Conservation (phyloP, 73 alveolate genomes). For the Uronychia setigera region DNA sequence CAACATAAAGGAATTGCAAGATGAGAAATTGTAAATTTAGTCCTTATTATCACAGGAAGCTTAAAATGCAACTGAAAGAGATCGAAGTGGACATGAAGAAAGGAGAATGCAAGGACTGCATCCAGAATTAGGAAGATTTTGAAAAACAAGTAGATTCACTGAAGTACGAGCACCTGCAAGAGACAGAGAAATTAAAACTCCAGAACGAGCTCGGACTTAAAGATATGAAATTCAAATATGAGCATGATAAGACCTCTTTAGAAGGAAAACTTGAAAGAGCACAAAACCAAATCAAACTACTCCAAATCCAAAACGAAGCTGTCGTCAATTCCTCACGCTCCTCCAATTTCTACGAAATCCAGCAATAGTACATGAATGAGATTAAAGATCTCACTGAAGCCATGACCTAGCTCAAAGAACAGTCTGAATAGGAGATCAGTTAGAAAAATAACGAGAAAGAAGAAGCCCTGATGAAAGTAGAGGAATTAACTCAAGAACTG, state of each 20-base stretch:
- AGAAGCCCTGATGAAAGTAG: not conserved
- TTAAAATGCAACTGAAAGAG: not conserved
- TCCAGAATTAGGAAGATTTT: not conserved
- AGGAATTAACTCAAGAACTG: not conserved
- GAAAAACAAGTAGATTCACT: conserved; percentile 5
- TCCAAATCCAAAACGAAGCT: not conserved
- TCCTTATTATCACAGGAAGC: not conserved
- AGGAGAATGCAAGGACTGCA: conserved; percentile 5
- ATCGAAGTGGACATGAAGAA: not conserved
- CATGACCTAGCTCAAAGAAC: not conserved
- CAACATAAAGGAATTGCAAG: conserved; percentile 12
- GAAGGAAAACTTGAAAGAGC: not conserved
- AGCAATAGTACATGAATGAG: conserved; percentile 19
- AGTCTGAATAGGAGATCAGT: not conserved
- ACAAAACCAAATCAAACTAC: not conserved
- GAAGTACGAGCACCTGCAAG: conserved; percentile 2
- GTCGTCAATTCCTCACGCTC: not conserved
- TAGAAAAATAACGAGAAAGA: not conserved
- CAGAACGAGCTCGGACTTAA: not conserved
- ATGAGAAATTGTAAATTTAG: not conserved
- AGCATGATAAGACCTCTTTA: not conserved
- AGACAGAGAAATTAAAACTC: conserved; percentile 5
- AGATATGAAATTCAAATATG: not conserved
- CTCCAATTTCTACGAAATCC: not conserved
- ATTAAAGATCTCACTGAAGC: not conserved